These are phyloP conservation scores for Allodekkera sacchari DNA, from an alignment of 805 yeast genomes.

Conservation along the genomic window DNA sequence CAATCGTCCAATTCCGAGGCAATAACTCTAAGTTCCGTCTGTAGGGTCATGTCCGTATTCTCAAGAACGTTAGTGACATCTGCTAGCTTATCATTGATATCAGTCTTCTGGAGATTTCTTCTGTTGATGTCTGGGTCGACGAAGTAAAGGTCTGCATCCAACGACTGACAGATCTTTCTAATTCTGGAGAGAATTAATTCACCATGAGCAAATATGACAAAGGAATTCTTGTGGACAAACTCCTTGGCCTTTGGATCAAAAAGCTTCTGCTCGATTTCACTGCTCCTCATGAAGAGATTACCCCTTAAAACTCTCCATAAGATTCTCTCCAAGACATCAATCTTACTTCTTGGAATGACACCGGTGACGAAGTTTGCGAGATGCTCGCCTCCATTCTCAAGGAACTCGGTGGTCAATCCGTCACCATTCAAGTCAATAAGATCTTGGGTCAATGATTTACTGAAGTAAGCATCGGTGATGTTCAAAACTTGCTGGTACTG, in stretches of 20 bases:
- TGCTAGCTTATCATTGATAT: conserved; percentile 41
- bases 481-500: conserved; percentile 62
- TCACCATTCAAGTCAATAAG: conserved; percentile 20
- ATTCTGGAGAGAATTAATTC: conserved; percentile 61
- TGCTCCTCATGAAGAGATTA: conserved; percentile 69
- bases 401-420: conserved; percentile 24
- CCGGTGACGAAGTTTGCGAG: conserved; percentile 62
- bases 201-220: conserved; percentile 91
- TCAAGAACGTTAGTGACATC: conserved; percentile 44
- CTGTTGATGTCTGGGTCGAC: conserved; percentile 37
- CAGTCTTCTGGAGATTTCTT: conserved; percentile 30
- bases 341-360: conserved; percentile 64
- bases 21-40: conserved; percentile 58
- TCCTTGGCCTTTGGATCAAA: conserved; percentile 52
- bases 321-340: conserved; percentile 68
- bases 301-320: conserved; percentile 93
- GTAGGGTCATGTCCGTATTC: conserved; percentile 43
- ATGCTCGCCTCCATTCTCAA: conserved; percentile 30
- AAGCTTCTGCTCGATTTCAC: conserved; percentile 62
- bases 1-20: conserved; percentile 53
- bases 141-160: conserved; percentile 71
- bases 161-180: conserved; percentile 76
- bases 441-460: conserved; percentile 16
- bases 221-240: conserved; percentile 65
- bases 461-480: conserved; percentile 42